Evolutionary conservation across 2,329 filamentous ascomycete genomes (phyloP), one percentile per base, ranked within the genome.

Genomic region (Phyllosticta citrichinensis): DNA sequence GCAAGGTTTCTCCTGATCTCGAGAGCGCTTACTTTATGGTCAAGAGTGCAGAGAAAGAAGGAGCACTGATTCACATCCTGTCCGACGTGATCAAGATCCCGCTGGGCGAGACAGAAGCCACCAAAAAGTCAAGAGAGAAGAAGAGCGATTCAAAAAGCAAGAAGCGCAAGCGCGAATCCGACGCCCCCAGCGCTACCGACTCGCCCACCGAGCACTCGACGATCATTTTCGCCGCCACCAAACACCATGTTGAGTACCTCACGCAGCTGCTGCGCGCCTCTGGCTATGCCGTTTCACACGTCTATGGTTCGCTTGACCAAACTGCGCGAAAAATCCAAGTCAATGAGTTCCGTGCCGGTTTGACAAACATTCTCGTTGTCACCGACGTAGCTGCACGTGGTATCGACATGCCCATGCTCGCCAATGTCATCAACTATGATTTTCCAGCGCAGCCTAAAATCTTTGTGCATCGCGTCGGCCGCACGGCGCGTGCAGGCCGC

Each of bases 341-440:
- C 14, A 87, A 96, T 62, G 87, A 92, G 65, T 99, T 99, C 73
- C 83, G 95, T 62, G 81, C 80, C 24, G 94, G 94, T 6, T 83
- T 87, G 65, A 88, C 90, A 0, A 93, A 96, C 66, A 91, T 99
- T 55, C 77, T 99, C 9, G 92, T 99, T 2, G 93, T 97, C 53
- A 99, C 94, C 1, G 94, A 99, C 72, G 91, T 99, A 59, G 94
- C 94, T 14, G 94, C 94, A 22, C 84, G 94, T 80, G 93, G 94
- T 84, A 95, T 99, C 64, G 94, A 99, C 84, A 96, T 99, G 66
- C 94, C 94, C 0, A 83, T 97, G 55, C 81, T 99, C 40, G 92
- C 91, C 61, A 97, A 99, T 71, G 94, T 99, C 62, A 93, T 99
- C 79, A 97, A 99, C 79, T 99, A 96, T 75, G 93, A 97, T 70